Evolutionary conservation across 441 rosid species (phyloP).

Genomic region (Erodium moschatum): DNA sequence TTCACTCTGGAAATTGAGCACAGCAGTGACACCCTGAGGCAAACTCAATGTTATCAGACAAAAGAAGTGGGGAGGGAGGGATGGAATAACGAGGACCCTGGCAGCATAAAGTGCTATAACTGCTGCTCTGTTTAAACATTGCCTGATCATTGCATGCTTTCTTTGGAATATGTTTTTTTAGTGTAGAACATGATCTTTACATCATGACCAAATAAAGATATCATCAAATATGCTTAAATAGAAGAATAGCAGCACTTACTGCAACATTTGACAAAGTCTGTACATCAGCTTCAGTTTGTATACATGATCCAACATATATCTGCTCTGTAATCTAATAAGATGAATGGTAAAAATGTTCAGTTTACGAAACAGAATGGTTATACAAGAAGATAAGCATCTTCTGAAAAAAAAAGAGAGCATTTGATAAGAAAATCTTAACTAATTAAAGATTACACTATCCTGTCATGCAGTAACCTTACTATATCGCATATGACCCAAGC

Average conservation of each 20-base stretch:
- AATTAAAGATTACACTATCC: slow-evolving; percentile 1
- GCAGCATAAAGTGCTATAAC: neutral
- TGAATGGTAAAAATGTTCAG: slow-evolving; percentile 10
- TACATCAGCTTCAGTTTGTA: slow-evolving; percentile 73
- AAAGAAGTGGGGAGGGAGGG: too few species aligned
- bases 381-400: neutral
- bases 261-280: slow-evolving; percentile 39
- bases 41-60: slow-evolving; percentile 21
- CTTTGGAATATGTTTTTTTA: neutral
- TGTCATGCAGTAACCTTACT: neutral
- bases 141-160: neutral
- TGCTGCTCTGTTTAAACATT: neutral
- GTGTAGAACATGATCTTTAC: neutral
- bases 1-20: slow-evolving; percentile 85
- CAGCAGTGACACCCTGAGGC: slow-evolving; percentile 71
- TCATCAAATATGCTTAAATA: neutral
- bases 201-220: neutral
- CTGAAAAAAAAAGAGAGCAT: neutral
- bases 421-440: neutral
- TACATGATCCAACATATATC: slow-evolving; percentile 74
- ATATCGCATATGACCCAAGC: neutral
- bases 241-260: slow-evolving; percentile 36
- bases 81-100: slow-evolving; percentile 10
- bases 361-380: neutral
- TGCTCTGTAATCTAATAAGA: slow-evolving; percentile 76